phyloP scores from a whole-genome alignment of 1,139 yeast species.

The Suhomyces coccinellae region DNA sequence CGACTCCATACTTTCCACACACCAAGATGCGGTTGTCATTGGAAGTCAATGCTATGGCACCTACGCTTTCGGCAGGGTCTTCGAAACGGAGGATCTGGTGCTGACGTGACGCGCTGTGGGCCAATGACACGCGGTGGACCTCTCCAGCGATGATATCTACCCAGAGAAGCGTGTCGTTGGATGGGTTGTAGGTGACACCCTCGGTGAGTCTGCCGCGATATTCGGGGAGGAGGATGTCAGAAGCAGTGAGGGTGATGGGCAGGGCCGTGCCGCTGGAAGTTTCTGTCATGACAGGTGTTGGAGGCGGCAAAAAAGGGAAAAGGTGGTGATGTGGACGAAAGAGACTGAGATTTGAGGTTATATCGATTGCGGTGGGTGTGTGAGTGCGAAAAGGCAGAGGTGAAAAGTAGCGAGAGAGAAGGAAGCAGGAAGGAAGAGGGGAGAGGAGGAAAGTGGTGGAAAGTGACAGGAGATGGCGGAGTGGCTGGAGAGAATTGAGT shows the following conservation, averaged over 20 bases:
- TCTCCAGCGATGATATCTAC: slow-evolving; percentile 64
- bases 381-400: neutral
- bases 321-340: neutral
- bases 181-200: slow-evolving; percentile 63
- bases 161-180: slow-evolving; percentile 63
- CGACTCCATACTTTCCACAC: slow-evolving; percentile 61
- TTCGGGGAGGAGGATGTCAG: slow-evolving; percentile 38
- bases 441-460: neutral
- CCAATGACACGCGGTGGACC: slow-evolving; percentile 47
- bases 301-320: neutral
- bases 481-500: too few species aligned
- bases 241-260: slow-evolving; percentile 6
- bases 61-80: slow-evolving; percentile 43
- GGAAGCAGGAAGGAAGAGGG: neutral
- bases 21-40: slow-evolving; percentile 43
- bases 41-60: slow-evolving; percentile 62
- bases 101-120: slow-evolving; percentile 22
- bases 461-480: too few species aligned
- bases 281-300: neutral
- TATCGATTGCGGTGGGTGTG: neutral
- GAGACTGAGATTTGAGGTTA: neutral
- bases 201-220: slow-evolving; percentile 61
- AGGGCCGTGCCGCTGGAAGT: neutral
- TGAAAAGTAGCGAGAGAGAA: neutral
- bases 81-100: slow-evolving; percentile 45